phyloP scores from a whole-genome alignment of 176 grass and related monocot species.

The Zoysia japonica region DNA sequence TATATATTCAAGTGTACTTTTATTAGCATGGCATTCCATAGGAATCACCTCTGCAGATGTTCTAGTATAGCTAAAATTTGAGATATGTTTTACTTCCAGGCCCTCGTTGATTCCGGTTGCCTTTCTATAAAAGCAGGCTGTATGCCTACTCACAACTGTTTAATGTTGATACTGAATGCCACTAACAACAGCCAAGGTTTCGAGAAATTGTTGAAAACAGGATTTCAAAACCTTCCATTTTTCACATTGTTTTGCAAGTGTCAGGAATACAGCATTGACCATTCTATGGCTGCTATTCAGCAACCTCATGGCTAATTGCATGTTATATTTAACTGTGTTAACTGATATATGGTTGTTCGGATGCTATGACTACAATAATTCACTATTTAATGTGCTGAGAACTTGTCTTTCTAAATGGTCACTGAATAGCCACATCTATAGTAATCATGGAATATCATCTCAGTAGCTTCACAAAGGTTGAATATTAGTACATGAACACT shows the following conservation, averaged over 20 bases:
- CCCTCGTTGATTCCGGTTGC: background rate
- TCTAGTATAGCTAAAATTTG: slow-evolving; percentile 11
- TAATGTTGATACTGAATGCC: background rate
- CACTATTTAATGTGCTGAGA: background rate
- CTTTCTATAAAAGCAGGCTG: background rate
- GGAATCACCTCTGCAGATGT: slow-evolving; percentile 7
- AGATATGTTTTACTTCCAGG: slow-evolving; percentile 34
- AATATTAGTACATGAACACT: slow-evolving; percentile 6
- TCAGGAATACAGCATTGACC: background rate
- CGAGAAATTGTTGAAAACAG: background rate
- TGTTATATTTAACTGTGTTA: slow-evolving; percentile 19
- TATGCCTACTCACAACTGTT: slow-evolving; percentile 4
- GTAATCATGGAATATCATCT: slow-evolving; percentile 1
- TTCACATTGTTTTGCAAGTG: slow-evolving; percentile 14
- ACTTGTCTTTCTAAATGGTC: slow-evolving; percentile 11
- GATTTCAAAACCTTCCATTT: background rate
- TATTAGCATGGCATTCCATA: slow-evolving; percentile 4
- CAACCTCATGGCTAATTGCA: background rate
- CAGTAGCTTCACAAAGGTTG: background rate
- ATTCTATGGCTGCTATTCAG: slow-evolving; percentile 13
- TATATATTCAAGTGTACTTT: slow-evolving; percentile 25
- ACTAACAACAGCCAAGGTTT: too few species aligned
- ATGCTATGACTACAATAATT: slow-evolving; percentile 7
- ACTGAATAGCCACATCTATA: slow-evolving; percentile 14
- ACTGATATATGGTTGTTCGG: slow-evolving; percentile 15